A percentile compares a stretch with the other conserved stretches of the same genome.
Evolutionary conservation across 306 rosid species (phyloP).

Genomic region (Cicer arietinum): DNA sequence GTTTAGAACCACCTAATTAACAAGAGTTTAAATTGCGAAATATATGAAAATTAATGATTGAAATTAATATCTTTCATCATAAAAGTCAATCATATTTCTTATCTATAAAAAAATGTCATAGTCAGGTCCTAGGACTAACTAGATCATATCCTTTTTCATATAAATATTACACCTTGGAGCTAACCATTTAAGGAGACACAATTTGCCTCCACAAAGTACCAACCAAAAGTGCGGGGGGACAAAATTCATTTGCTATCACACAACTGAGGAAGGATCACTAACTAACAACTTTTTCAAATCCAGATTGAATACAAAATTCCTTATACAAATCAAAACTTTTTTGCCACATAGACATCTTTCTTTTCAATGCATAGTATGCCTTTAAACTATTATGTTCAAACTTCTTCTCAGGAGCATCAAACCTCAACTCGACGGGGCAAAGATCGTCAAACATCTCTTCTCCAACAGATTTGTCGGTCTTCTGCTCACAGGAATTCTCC

Average conservation of each 20-base stretch:
- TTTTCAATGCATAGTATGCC: constrained; percentile 57
- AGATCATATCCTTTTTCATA: background rate
- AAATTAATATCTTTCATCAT: background rate
- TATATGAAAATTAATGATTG: too few relatives aligned
- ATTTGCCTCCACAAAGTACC: background rate
- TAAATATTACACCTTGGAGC: background rate
- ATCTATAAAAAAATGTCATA: too few relatives aligned
- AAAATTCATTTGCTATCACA: constrained; percentile 5
- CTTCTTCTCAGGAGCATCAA: constrained; percentile 49
- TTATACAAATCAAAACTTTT: constrained; percentile 46
- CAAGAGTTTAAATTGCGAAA: background rate
- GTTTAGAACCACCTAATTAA: background rate
- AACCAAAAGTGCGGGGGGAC: constrained; percentile 9
- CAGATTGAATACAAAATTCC: constrained; percentile 46
- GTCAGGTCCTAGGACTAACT: background rate
- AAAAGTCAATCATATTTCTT: background rate
- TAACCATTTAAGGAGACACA: too few relatives aligned
- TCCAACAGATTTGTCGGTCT: constrained; percentile 41
- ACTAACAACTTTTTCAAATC: constrained; percentile 32
- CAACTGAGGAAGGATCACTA: constrained; percentile 5
- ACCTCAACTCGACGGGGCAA: constrained; percentile 61
- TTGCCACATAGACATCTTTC: constrained; percentile 67
- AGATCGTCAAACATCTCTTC: constrained; percentile 61
- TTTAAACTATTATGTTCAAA: constrained; percentile 52
- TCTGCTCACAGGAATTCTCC: constrained; percentile 48